Base-by-base conservation (phyloP, 2,329 filamentous ascomycete genomes). In the Didymella keratinophila region DNA sequence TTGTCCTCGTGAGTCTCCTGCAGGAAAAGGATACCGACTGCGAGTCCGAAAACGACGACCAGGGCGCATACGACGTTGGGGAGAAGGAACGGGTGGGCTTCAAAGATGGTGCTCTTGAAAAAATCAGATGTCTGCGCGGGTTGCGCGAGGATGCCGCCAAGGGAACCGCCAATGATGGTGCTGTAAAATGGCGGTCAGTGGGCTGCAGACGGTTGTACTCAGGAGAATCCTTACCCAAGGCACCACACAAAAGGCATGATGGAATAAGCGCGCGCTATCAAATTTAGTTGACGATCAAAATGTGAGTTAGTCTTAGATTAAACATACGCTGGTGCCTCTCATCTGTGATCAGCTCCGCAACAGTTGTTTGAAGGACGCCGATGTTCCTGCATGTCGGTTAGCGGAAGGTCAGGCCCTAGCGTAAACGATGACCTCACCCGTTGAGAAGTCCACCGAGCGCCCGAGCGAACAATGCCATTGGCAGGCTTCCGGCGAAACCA, bases 231-330 rank as follows among this genome's bases (percentile, higher is more conserved):
- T 79, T 82, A 92, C 83, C 95, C 95, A 72, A 99, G 84, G 74
- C 93, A 97, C 95, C 95, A 99, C 25, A 98, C 92, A 75, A 97
- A 92, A 7, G 95, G 95, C 93, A 99, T 97, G 67, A 98, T 93
- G 12, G 94, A 92, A 79, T 96, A 99, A 48, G 94, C 95, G 69
- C 92, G 91, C 67, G 93, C 90, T 93, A 64, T 52, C 61, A 55
- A 49, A 64, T 58, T 77, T 65, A 78, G 70, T 63, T 42, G 51
- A 23, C 32, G 43, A 43, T 61, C 53, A 51, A 45, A 56, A 21
- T 25, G 20, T 52, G 47, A 46, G 54, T 51, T 47, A 28, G 55
- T 34, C 45, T 53, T 45, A 48, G 57, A 42, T 20, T 27, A 46
- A 65, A 79, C 89, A 78, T 78, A 92, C 90, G 90, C 77, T 98